Evolutionary conservation across 345 rosid genomes (phyloP).

Genomic region (Gossypium thurberi): DNA sequence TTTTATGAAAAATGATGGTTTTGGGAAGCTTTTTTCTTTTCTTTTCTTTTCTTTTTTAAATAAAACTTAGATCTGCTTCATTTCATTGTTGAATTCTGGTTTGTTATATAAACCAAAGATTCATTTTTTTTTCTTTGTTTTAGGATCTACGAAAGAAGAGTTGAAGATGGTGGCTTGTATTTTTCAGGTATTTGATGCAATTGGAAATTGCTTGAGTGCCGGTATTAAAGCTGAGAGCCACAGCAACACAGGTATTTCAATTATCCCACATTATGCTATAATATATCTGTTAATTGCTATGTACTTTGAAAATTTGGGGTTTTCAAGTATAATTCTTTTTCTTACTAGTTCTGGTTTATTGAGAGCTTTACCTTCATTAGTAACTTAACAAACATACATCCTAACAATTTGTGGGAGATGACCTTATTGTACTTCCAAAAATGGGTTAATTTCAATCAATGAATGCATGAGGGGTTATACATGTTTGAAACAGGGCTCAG

Average conservation of each 20-base stretch:
- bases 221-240: slow-evolving; percentile 84
- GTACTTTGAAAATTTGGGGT: neutral
- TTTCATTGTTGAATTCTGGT: slow-evolving; percentile 13
- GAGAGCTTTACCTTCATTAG: neutral
- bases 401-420: neutral
- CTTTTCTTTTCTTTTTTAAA: neutral
- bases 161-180: slow-evolving; percentile 16
- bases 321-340: neutral
- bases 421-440: neutral
- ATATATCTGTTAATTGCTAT: neutral
- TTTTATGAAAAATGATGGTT: slow-evolving; percentile 5
- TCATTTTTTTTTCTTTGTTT: slow-evolving; percentile 1
- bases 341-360: slow-evolving; percentile 7
- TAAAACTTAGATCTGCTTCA: slow-evolving; percentile 33
- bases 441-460: neutral
- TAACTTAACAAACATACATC: neutral
- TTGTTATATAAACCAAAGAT: slow-evolving; percentile 1
- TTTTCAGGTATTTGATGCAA: slow-evolving; percentile 18
- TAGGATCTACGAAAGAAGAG: slow-evolving; percentile 27
- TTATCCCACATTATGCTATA: neutral
- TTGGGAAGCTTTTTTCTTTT: neutral
- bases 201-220: slow-evolving; percentile 93
- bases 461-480: neutral
- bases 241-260: slow-evolving; percentile 47
- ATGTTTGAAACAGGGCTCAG: slow-evolving; percentile 36